Evolutionary conservation across 805 yeast species (phyloP).

Genomic region (Candida nonsorbophila): DNA sequence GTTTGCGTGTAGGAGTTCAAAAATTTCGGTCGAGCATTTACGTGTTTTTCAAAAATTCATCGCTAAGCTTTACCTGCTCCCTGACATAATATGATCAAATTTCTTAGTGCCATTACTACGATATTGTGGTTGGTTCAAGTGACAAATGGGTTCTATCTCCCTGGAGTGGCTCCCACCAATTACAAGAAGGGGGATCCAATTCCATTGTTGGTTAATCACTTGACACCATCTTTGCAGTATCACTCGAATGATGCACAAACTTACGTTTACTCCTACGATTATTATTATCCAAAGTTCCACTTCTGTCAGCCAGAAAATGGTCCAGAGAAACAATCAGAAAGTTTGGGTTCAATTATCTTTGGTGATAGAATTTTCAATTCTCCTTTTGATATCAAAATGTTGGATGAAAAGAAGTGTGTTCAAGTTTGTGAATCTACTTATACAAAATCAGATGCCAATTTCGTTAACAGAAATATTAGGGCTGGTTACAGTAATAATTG

Average conservation of each 20-base stretch:
- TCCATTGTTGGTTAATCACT: slow-evolving; percentile 80
- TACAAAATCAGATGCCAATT: slow-evolving; percentile 61
- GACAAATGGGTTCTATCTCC: slow-evolving; percentile 69
- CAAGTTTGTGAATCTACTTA: slow-evolving; percentile 60
- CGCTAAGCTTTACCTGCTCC: not conserved
- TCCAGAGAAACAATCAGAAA: slow-evolving; percentile 70
- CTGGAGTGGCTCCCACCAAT: slow-evolving; percentile 94
- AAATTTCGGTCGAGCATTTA: too few relatives aligned
- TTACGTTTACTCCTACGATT: slow-evolving; percentile 69
- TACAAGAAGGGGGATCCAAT: slow-evolving; percentile 68
- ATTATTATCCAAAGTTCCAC: slow-evolving; percentile 78
- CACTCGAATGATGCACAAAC: slow-evolving; percentile 34
- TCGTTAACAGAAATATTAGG: slow-evolving; percentile 72
- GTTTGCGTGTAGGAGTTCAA: not conserved
- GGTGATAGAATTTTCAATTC: slow-evolving; percentile 95
- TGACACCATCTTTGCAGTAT: slow-evolving; percentile 68
- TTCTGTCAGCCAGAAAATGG: slow-evolving; percentile 76
- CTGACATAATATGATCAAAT: not conserved
- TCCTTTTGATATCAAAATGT: slow-evolving; percentile 79
- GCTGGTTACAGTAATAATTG: slow-evolving; percentile 87
- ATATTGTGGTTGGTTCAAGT: slow-evolving; percentile 1
- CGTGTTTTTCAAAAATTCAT: not conserved
- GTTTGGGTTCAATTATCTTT: slow-evolving; percentile 86
- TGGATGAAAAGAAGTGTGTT: slow-evolving; percentile 63
- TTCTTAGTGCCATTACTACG: not conserved